A percentile compares a stretch with the other conserved stretches of the same genome.
Conservation (phyloP, 179 eudicot species). For the Beta macrorhiza region DNA sequence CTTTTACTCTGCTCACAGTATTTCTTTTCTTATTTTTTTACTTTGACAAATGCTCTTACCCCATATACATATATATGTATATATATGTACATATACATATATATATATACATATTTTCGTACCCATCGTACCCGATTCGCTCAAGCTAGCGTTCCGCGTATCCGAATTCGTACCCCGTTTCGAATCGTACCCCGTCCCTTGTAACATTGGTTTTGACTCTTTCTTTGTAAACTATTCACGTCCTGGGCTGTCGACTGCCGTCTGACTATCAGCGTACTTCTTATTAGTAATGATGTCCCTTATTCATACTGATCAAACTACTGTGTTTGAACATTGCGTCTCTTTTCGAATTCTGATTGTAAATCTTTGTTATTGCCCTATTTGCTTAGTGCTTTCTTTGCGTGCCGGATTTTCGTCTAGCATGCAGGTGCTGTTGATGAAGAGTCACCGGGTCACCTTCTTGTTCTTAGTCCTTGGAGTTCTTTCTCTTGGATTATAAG, state of each 20-base stretch:
- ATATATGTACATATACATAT: too few species aligned
- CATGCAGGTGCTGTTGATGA: neutral
- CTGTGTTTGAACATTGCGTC: neutral
- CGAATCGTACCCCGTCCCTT: too few species aligned
- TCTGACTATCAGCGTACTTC: neutral
- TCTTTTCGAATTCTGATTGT: neutral
- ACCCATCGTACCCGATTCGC: too few species aligned
- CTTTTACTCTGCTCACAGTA: too few species aligned
- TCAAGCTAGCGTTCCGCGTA: too few species aligned
- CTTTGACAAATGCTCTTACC: too few species aligned
- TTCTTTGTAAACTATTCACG: neutral
- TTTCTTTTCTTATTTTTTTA: too few species aligned
- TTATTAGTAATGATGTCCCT: neutral
- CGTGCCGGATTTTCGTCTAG: neutral
- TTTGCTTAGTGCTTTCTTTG: neutral
- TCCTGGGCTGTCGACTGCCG: neutral
- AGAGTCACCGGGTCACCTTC: neutral
- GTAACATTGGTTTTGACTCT: too few species aligned
- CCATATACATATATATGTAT: too few species aligned
- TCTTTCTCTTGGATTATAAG: neutral
- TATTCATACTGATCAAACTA: neutral
- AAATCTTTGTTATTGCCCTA: neutral
- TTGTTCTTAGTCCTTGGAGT: neutral
- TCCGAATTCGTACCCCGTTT: too few species aligned
- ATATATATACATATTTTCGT: too few species aligned